These are phyloP conservation scores for Leishmania major DNA, from an alignment of 208 protist genomes.

Conservation along the genomic window DNA sequence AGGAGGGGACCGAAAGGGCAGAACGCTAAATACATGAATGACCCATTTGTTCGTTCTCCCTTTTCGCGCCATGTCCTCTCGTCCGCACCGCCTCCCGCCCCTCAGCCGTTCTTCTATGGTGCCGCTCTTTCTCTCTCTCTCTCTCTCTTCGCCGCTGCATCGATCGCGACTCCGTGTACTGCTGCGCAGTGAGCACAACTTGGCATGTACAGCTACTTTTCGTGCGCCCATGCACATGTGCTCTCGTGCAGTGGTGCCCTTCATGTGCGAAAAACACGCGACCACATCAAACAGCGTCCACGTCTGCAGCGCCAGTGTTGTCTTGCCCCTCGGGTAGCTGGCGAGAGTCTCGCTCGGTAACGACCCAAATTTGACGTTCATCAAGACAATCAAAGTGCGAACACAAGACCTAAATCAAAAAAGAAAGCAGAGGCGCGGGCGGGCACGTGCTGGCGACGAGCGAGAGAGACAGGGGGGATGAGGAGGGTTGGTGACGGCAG, in stretches of 20 bases:
- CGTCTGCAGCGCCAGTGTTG: not conserved
- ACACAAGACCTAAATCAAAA: not conserved
- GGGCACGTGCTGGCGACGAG: not conserved
- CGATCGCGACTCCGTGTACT: not conserved
- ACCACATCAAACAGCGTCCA: not conserved
- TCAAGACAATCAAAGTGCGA: not conserved
- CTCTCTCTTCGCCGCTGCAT: not conserved
- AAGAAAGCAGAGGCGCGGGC: not conserved
- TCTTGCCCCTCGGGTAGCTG: too few relatives aligned
- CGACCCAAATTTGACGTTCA: not conserved
- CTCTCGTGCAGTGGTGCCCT: not conserved
- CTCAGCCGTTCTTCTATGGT: not conserved
- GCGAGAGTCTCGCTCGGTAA: not conserved
- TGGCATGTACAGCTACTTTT: not conserved
- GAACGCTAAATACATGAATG: conserved; percentile 14
- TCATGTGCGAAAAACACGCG: not conserved
- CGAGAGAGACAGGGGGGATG: not conserved
- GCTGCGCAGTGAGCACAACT: not conserved
- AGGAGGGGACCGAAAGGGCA: not conserved
- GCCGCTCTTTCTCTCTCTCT: not conserved
- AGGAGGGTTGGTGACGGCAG: not conserved
- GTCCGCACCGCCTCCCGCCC: not conserved
- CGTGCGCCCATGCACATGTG: not conserved
- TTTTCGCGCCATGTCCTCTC: not conserved
- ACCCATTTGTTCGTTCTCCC: not conserved